phyloP scores from a whole-genome alignment of 2,329 filamentous ascomycete genomes.

The Boeremia exigua region DNA sequence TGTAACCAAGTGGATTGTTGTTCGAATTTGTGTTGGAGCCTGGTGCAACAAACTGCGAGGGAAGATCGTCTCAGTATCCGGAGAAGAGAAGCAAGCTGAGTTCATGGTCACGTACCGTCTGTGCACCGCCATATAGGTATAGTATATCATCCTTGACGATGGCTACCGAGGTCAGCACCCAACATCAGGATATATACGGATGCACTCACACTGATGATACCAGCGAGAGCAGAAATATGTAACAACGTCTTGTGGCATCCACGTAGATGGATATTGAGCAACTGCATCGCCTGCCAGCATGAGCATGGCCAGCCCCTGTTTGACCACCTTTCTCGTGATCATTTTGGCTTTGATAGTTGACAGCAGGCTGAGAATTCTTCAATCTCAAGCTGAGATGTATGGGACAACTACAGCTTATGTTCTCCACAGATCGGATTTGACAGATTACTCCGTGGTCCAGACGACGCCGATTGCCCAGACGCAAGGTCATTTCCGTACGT shows the following conservation, averaged over 20 bases:
- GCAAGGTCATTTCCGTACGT: background rate
- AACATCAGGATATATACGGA: background rate
- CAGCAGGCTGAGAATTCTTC: background rate
- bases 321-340: background rate
- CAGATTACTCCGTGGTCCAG: background rate
- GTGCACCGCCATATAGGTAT: conserved; percentile 24
- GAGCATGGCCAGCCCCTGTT: background rate
- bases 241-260: conserved; percentile 18
- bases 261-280: conserved; percentile 17
- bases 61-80: background rate
- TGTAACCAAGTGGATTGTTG: conserved; percentile 1
- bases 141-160: conserved; percentile 21
- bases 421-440: background rate
- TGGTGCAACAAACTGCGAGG: background rate
- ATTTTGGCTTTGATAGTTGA: background rate
- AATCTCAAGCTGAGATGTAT: background rate
- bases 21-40: background rate
- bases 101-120: conserved; percentile 12
- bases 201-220: conserved; percentile 20
- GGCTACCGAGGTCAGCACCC: conserved; percentile 9
- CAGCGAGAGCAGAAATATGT: conserved; percentile 25
- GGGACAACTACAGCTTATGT: background rate
- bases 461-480: background rate
- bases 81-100: background rate
- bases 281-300: background rate